Evolutionary conservation across 768 basidiomycete species (phyloP), one percentile per base, ranked within the genome.

Genomic region (Phanerodontia chrysosporium): DNA sequence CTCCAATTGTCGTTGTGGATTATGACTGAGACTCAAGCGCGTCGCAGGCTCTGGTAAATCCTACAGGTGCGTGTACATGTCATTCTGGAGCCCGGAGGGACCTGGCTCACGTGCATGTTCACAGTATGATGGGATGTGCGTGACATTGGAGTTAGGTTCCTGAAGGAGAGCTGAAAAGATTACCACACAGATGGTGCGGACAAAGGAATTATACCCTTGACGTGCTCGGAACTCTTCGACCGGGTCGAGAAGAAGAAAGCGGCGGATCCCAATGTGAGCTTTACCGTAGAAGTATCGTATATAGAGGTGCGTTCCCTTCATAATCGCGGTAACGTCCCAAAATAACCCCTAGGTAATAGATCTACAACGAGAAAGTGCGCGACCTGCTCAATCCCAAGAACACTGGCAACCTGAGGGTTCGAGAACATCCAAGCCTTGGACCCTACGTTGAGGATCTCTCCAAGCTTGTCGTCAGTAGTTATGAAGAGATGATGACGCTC

Each of bases 361-460:
- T 95, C 65, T 96, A 96, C 76, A 96, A 96, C 72, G 94, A 96
- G 78, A 95, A 98, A 80, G 96, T 99, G 28, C 89, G 95, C 58
- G 96, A 99, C 74, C 80, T 99, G 62, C 79, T 99, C 62, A 99
- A 98, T 72, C 97, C 97, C 22, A 94, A 92, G 80, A 99, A 98
- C 75, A 84, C 90, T 27, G 94, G 95, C 59, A 96, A 97, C 70
- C 83, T 99, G 55, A 86, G 94, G 69, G 97, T 99, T 59, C 89
- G 97, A 66, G 97, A 99, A 75, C 97, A 98, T 70, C 97, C 97
- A 14, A 92, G 85, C 72, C 74, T 93, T 53, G 95, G 95, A 5
- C 96, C 97, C n/a, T 99, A 99, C 71, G 97, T 99, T 53, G 97
- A 99, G 75, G 94, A 96, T 76, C 80, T 99, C 58, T 94, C 92